Base-by-base conservation (phyloP, 306 rosid genomes). In the Prinsepia uniflora region DNA sequence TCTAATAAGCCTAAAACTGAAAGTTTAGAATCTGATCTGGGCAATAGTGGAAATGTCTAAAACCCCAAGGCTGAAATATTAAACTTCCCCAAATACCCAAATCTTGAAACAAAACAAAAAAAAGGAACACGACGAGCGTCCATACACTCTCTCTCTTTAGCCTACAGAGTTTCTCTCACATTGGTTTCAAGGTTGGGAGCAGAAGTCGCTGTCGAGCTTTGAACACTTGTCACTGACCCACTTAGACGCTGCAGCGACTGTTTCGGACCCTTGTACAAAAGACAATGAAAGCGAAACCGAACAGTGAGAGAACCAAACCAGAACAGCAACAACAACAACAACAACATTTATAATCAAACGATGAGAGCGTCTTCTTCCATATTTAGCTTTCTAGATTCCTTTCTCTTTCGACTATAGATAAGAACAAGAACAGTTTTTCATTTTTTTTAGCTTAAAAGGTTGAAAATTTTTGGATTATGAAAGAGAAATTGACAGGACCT, bases 161-260 rank as follows among this genome's bases (percentile, higher is more conserved):
- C 70, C 60, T 20, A 4, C 49, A 60, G 62, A 72, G 58, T 73
- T 43, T 68, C 47, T 75, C 39, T 45, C 73, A 45, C 73, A 30
- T 66, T n/a, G 41, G 75, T 47, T 84, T 53, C 58, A 78, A 77
- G 86, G 88, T 69, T 36, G 81, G 66, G 97, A 88, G 96, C 50
- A 79, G 75, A 85, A 77, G 60, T 86, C 87, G 96, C 87, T 75
- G 67, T 40, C 18, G 17, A 71, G 45, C 39, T 75, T 76, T 59
- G 53, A 67, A 76, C 86, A 83, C 69, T 60, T 84, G 75, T 82
- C 86, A 67, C 41, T 17, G 50, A 56, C 76, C 55, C 81, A 45
- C 80, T 18, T 57, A 48, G 63, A 47, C 76, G 49, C 5, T 79
- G 63, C 75, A 67, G 70, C 83, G 84, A 50, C 41, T 36, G 63